Conservation (phyloP, 139 green algal genomes). For the Pleodorina starrii region DNA sequence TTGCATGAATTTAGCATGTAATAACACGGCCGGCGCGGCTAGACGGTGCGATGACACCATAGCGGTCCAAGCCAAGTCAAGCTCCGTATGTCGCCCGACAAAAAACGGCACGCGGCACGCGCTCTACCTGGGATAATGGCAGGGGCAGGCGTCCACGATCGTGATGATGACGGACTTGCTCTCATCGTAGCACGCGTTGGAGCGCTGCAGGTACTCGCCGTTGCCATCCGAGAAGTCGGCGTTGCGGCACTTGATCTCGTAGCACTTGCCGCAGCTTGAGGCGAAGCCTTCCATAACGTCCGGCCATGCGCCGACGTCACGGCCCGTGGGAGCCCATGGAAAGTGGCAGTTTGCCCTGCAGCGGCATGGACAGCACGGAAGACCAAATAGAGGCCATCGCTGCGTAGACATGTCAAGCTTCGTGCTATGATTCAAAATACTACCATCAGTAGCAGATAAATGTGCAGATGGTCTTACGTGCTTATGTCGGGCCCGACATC, state of each 20-base stretch:
- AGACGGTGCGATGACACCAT: too few relatives aligned
- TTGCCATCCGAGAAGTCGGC: conserved; percentile 37
- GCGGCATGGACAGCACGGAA: neutral
- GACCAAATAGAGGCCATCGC: too few relatives aligned
- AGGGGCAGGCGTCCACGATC: conserved; percentile 55
- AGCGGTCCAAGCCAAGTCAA: too few relatives aligned
- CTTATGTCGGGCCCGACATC: conserved; percentile 37
- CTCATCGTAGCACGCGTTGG: conserved; percentile 34
- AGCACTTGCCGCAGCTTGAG: conserved; percentile 34
- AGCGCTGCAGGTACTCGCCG: conserved; percentile 33
- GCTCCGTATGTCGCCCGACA: too few relatives aligned
- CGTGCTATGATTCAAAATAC: too few relatives aligned
- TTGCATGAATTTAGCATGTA: too few relatives aligned
- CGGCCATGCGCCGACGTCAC: conserved; percentile 18
- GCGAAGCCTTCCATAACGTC: conserved; percentile 13
- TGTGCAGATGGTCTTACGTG: too few relatives aligned
- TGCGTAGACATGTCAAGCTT: too few relatives aligned
- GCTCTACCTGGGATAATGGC: too few relatives aligned
- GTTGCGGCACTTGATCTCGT: conserved; percentile 46
- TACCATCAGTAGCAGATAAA: too few relatives aligned
- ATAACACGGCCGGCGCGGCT: too few relatives aligned
- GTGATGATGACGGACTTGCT: conserved; percentile 39
- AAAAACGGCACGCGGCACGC: too few relatives aligned
- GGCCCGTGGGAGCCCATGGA: conserved; percentile 1
- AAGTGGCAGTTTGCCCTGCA: conserved; percentile 37